Conservation (phyloP, 257 asterid species). For the Gardenia jasminoides region DNA sequence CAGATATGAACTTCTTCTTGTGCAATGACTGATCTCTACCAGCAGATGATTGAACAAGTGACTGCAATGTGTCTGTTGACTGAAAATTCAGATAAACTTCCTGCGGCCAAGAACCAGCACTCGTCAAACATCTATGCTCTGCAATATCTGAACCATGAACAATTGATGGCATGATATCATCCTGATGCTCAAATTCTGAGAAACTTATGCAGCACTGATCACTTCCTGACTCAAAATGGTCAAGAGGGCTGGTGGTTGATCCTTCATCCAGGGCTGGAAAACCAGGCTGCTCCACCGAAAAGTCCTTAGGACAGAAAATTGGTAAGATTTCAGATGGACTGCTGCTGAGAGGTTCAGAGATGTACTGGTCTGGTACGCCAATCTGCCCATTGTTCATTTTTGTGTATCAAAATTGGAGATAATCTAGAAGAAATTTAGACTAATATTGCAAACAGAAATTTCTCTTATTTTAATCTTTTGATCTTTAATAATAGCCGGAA, state of each 20-base stretch:
- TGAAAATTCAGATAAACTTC: slow-evolving; percentile 11
- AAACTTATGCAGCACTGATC: slow-evolving; percentile 1
- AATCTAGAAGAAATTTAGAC: neutral
- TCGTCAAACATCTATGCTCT: neutral
- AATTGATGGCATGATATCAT: neutral
- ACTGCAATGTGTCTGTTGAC: slow-evolving; percentile 35
- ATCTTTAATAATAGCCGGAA: neutral
- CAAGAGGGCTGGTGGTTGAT: neutral
- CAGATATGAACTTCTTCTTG: too few relatives aligned
- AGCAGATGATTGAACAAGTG: slow-evolving; percentile 40
- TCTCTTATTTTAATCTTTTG: neutral
- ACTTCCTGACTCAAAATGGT: neutral
- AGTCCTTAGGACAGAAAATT: neutral
- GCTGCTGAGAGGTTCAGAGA: neutral
- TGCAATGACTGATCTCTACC: slow-evolving; percentile 9
- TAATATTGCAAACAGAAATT: neutral
- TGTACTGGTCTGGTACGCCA: neutral
- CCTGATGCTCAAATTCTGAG: neutral
- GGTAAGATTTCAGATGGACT: neutral
- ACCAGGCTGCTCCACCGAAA: neutral
- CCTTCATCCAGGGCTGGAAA: neutral
- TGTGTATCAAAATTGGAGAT: neutral
- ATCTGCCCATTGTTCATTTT: neutral
- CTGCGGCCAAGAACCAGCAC: slow-evolving; percentile 1
- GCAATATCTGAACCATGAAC: neutral